phyloP scores from a whole-genome alignment of 2,329 filamentous ascomycete species.

The Paecilomyces variotii region DNA sequence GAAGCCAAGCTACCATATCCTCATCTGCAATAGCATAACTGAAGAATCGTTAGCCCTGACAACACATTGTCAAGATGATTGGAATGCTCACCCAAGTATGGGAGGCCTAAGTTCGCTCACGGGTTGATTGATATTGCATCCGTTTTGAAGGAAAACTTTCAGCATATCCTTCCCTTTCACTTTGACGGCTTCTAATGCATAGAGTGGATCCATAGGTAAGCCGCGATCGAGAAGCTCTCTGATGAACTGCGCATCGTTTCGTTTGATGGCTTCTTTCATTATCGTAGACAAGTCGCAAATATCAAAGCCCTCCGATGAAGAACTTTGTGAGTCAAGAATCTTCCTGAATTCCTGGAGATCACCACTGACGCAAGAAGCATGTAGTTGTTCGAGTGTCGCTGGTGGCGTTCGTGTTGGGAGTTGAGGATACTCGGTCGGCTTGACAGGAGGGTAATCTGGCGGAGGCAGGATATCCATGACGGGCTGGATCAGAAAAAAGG shows the following conservation, averaged over 20 bases:
- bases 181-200: conserved; percentile 9
- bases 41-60: background rate
- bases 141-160: conserved; percentile 8
- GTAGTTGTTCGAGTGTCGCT: background rate
- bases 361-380: conserved; percentile 1
- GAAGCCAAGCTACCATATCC: conserved; percentile 17
- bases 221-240: conserved; percentile 11
- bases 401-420: conserved; percentile 1
- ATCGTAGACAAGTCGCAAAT: conserved; percentile 11
- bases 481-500: background rate
- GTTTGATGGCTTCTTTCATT: conserved; percentile 14
- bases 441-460: conserved; percentile 3
- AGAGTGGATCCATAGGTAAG: conserved; percentile 10
- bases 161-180: conserved; percentile 7
- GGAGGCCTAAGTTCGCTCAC: conserved; percentile 12
- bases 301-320: conserved; percentile 5
- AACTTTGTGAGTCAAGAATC: conserved; percentile 3
- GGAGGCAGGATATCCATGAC: conserved; percentile 7
- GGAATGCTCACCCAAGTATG: conserved; percentile 12
- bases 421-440: conserved; percentile 2
- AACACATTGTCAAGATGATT: conserved; percentile 1
- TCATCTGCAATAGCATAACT: conserved; percentile 13
- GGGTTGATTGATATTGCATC: conserved; percentile 17
- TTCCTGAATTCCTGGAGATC: conserved; percentile 5
- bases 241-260: conserved; percentile 7